These are phyloP conservation scores for Aciculosporium take DNA, from an alignment of 2,329 filamentous ascomycete genomes.

Conservation along the genomic window DNA sequence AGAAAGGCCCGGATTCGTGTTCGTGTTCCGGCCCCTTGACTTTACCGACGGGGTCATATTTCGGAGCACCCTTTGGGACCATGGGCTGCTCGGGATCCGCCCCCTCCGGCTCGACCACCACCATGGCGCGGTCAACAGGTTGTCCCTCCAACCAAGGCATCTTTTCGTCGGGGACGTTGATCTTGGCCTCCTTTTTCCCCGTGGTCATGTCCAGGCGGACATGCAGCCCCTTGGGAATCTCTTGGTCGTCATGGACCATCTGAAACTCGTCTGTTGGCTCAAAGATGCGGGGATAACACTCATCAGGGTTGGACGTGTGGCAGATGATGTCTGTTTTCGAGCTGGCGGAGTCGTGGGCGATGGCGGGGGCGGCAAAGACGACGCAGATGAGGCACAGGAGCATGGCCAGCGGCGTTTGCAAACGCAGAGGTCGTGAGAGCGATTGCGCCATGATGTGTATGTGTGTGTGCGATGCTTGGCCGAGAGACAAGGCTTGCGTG, in stretches of 20 bases:
- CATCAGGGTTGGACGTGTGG: constrained; percentile 41
- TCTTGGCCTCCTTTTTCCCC: constrained; percentile 50
- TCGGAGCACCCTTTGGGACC: constrained; percentile 36
- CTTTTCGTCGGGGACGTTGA: constrained; percentile 43
- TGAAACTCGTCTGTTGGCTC: constrained; percentile 52
- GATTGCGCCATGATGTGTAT: neutral
- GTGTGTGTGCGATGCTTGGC: neutral
- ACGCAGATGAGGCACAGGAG: constrained; percentile 15
- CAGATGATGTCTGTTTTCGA: constrained; percentile 46
- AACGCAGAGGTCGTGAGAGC: constrained; percentile 1
- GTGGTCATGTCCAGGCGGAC: constrained; percentile 51
- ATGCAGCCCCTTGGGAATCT: constrained; percentile 50
- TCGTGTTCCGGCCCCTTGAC: constrained; percentile 35
- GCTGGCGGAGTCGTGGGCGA: constrained; percentile 14
- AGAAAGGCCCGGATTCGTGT: constrained; percentile 16
- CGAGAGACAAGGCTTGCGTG: neutral
- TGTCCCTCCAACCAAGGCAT: constrained; percentile 34
- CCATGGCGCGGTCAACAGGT: constrained; percentile 35
- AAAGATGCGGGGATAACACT: constrained; percentile 54
- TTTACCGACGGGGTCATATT: constrained; percentile 41
- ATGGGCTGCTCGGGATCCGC: constrained; percentile 14
- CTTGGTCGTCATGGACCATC: constrained; percentile 46
- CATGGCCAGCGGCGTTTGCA: constrained; percentile 10
- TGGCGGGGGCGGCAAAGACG: constrained; percentile 12
- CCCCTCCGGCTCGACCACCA: constrained; percentile 37